Evolutionary conservation across 352 stramenopile species (phyloP), one percentile per base, ranked within the genome.

Genomic region (Salisapilia sapeloensis): DNA sequence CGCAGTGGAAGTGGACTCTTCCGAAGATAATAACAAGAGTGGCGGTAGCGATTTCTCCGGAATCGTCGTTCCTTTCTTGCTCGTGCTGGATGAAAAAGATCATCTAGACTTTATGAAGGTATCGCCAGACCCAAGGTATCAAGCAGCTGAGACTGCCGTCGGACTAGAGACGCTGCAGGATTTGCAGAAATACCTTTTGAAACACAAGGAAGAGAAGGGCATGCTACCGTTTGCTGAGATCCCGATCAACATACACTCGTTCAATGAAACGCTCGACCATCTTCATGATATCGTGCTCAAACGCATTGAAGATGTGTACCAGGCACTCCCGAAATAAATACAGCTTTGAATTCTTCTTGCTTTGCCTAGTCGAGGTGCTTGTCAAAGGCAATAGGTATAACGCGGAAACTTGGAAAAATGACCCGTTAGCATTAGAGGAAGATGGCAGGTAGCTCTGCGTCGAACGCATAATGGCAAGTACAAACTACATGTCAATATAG

Each of bases 271-370:
- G 19, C 56, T 91, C 29, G 71, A 91, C 44, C 46, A 66, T 36
- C 60, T 91, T 32, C 75, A 91, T 46, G 75, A 91, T 44, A 67
- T 84, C 18, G 71, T 91, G 38, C 59, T 91, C 12, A 56, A 83
- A 39, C 69, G 70, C 27, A 91, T 91, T 20, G 56, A 87, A 49
- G 65, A 82, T 9, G 64, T 82, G 26, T 84, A 79, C 47, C 38
- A 21, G 1, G 35, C n/a, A n/a, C n/a, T n/a, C n/a, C n/a, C n/a
- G n/a, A n/a, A n/a, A n/a, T n/a, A n/a, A n/a, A n/a, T n/a, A n/a
- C n/a, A n/a, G n/a, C n/a, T n/a, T n/a, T n/a, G n/a, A n/a, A n/a
- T n/a, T n/a, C n/a, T n/a, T n/a, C n/a, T n/a, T n/a, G n/a, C n/a
- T n/a, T n/a, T n/a, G n/a, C n/a, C n/a, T n/a, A n/a, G n/a, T n/a